phyloP scores from a whole-genome alignment of 73 alveolate species.

The Paramecium tetraurelia region DNA sequence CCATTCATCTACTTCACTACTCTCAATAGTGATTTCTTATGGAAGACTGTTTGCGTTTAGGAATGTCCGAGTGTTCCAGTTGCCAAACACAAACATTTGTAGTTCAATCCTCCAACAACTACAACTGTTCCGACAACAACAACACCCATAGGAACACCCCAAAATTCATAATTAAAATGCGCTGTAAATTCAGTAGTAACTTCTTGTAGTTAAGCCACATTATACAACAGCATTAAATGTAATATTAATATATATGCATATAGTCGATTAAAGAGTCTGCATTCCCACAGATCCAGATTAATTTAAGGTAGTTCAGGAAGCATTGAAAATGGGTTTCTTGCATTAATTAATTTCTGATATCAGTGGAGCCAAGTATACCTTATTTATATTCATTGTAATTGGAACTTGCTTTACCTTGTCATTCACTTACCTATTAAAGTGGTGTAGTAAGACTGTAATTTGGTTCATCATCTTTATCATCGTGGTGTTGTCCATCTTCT shows the following conservation, averaged over 20 bases:
- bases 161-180: neutral
- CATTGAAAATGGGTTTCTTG: conserved; percentile 1
- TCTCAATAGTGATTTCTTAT: neutral
- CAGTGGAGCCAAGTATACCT: neutral
- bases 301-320: neutral
- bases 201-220: neutral
- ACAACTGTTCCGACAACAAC: neutral
- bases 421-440: neutral
- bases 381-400: neutral
- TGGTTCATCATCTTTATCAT: neutral
- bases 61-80: neutral
- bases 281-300: neutral
- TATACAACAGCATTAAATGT: neutral
- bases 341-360: neutral
- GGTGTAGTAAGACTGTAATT: conserved; percentile 30
- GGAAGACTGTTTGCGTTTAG: conserved; percentile 41
- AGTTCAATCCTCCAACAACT: neutral
- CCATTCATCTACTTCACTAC: conserved; percentile 22
- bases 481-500: neutral
- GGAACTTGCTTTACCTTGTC: neutral
- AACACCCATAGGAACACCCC: neutral
- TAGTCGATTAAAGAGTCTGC: conserved; percentile 30
- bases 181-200: conserved; percentile 23
- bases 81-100: neutral
- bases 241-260: neutral